A percentile compares a stretch with the other conserved stretches of the same genome.
phyloP scores from a whole-genome alignment of 495 filamentous ascomycete genomes.

The Patellaria atrata region DNA sequence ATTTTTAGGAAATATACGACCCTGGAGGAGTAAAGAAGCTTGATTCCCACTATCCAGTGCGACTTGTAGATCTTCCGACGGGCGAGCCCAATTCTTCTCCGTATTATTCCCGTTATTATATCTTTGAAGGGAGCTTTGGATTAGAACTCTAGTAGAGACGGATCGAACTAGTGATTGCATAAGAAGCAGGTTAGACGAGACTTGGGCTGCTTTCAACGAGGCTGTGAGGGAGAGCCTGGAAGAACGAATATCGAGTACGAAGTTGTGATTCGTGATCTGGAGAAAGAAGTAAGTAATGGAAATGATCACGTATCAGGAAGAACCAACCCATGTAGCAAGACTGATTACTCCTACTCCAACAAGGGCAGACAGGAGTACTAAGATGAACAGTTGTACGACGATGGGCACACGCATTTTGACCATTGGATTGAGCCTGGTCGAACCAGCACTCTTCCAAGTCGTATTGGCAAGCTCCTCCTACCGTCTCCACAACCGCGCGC shows the following conservation, averaged over 20 bases:
- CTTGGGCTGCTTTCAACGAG: constrained; percentile 67
- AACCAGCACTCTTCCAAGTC: no score
- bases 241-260: constrained; percentile 50
- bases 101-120: constrained; percentile 43
- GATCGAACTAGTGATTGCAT: constrained; percentile 54
- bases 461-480: no score
- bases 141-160: constrained; percentile 49
- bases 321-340: constrained; percentile 41
- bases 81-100: constrained; percentile 38
- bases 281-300: constrained; percentile 10
- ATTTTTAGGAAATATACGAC: constrained; percentile 49
- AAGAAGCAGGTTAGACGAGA: constrained; percentile 59
- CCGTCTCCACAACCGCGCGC: no score
- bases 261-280: constrained; percentile 63
- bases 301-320: constrained; percentile 7
- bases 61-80: constrained; percentile 42
- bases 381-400: constrained; percentile 61
- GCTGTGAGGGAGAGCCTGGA: constrained; percentile 59
- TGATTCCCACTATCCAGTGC: constrained; percentile 40
- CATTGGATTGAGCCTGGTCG: constrained; percentile 10
- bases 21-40: constrained; percentile 46
- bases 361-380: constrained; percentile 56
- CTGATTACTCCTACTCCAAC: constrained; percentile 50
- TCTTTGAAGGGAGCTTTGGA: constrained; percentile 45
- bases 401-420: constrained; percentile 68